Percentiles rank a stretch among this genome's conserved stretches.
These are phyloP conservation scores for Punica granatum DNA, from an alignment of 345 rosid species.

Conservation along the genomic window DNA sequence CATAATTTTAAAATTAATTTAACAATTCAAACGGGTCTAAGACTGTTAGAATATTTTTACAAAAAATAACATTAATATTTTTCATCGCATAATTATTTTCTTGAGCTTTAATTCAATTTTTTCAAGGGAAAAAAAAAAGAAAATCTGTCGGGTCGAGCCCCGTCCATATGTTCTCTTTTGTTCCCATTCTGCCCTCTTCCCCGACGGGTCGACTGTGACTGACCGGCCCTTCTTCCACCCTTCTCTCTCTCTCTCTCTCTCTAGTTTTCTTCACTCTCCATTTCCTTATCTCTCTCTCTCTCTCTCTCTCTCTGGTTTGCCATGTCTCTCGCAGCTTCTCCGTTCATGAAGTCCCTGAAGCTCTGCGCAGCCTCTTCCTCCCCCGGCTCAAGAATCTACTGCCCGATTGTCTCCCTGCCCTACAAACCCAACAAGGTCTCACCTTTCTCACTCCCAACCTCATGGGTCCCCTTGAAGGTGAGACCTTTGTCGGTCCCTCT, in stretches of 20 bases:
- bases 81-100: no score
- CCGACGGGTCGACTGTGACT: not conserved
- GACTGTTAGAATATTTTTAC: no score
- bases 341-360: slow-evolving; percentile 2
- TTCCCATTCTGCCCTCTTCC: not conserved
- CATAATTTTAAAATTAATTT: no score
- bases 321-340: slow-evolving; percentile 10
- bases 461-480: slow-evolving; percentile 5
- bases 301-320: not conserved
- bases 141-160: no score
- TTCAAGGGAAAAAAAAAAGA: no score
- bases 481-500: slow-evolving; percentile 30
- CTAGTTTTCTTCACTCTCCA: not conserved
- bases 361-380: slow-evolving; percentile 21
- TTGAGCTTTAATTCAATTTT: no score
- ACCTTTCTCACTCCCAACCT: slow-evolving; percentile 24
- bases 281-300: not conserved
- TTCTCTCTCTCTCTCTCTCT: slow-evolving; percentile 6
- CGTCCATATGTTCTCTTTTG: not conserved
- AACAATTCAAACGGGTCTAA: no score
- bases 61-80: no score
- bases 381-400: slow-evolving; percentile 5
- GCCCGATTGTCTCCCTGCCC: slow-evolving; percentile 6
- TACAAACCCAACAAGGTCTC: slow-evolving; percentile 2
- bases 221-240: slow-evolving; percentile 4